Conservation (phyloP, 352 stramenopile genomes). For the Aphanomyces invadans region DNA sequence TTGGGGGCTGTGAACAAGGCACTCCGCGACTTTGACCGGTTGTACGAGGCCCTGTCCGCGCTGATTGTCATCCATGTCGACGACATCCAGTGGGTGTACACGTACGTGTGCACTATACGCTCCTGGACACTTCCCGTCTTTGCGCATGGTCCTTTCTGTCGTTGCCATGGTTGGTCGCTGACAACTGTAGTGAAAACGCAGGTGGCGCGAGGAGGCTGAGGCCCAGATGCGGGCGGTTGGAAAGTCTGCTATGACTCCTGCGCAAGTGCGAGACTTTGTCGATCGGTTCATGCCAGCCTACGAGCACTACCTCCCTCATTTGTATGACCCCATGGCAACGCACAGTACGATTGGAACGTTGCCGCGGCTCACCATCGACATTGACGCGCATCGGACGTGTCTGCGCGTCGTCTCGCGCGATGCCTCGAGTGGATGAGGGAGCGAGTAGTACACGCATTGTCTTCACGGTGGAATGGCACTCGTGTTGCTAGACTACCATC, state of each 20-base stretch:
- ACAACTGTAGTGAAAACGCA: no score
- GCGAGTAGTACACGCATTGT: no score
- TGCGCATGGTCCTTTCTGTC: no score
- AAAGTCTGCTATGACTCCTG: conserved; percentile 52
- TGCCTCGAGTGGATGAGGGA: no score
- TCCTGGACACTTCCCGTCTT: no score
- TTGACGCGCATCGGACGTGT: not conserved
- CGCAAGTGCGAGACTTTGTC: conserved; percentile 76
- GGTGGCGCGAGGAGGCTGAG: conserved; percentile 78
- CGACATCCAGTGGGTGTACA: conserved; percentile 73
- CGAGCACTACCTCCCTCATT: conserved; percentile 45
- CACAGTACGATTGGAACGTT: not conserved
- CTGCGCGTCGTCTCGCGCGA: not conserved
- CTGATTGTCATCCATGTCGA: conserved; percentile 69
- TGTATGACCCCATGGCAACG: conserved; percentile 40
- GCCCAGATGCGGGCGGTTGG: conserved; percentile 45
- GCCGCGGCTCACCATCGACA: not conserved
- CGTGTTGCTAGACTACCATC: no score
- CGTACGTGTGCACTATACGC: conserved; percentile 33
- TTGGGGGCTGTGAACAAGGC: conserved; percentile 59
- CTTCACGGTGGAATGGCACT: no score
- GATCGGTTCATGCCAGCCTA: conserved; percentile 84
- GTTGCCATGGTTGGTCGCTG: no score
- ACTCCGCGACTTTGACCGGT: conserved; percentile 46
- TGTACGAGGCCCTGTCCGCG: conserved; percentile 60